A percentile compares a stretch with the other conserved stretches of the same genome.
These are phyloP conservation scores for Avena insularis DNA, from an alignment of 176 grass and related monocot genomes.

Conservation along the genomic window DNA sequence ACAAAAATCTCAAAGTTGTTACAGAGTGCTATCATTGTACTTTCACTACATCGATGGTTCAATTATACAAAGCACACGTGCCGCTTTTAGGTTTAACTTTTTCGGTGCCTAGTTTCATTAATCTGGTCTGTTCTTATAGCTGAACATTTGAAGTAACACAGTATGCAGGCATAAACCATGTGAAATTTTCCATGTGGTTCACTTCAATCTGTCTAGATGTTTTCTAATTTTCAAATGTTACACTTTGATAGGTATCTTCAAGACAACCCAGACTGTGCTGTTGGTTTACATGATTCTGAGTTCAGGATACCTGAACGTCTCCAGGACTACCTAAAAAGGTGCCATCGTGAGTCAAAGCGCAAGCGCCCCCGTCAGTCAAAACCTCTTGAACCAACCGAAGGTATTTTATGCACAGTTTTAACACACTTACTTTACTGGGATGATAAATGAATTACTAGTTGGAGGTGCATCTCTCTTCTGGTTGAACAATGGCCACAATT, in stretches of 20 bases:
- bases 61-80: background rate
- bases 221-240: constrained; percentile 26
- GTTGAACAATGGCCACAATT: background rate
- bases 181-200: constrained; percentile 25
- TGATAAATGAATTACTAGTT: constrained; percentile 24
- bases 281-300: constrained; percentile 40
- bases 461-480: background rate
- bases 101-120: constrained; percentile 3
- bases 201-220: background rate
- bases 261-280: constrained; percentile 36
- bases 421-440: background rate
- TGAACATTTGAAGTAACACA: constrained; percentile 18
- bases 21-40: background rate
- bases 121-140: background rate
- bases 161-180: constrained; percentile 11
- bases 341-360: background rate
- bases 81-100: constrained; percentile 1
- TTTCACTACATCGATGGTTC: background rate
- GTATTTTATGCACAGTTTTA: constrained; percentile 27
- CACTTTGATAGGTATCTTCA: constrained; percentile 48
- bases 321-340: constrained; percentile 45
- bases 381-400: constrained; percentile 1
- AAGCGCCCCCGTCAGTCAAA: constrained; percentile 29
- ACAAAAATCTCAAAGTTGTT: background rate
- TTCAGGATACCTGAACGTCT: constrained; percentile 53